Conservation (phyloP, 1,284 basidiomycete species). For the Lentinus polychrous region DNA sequence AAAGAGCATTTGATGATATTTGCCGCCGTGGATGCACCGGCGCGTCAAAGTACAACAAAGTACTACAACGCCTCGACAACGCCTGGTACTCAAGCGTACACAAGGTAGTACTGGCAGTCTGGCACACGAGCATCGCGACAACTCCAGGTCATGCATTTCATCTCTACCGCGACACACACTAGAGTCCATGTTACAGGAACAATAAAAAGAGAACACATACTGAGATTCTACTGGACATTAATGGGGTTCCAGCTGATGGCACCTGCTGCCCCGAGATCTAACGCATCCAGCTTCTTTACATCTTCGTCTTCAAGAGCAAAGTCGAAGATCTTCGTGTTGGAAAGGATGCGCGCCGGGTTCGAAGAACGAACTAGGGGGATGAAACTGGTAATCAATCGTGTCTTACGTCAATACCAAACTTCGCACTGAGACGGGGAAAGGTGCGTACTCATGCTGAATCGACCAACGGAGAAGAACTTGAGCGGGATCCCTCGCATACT, state of each 20-base stretch:
- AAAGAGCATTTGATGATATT: no score
- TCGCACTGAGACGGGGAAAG: background rate
- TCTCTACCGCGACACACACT: no score
- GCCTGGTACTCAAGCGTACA: no score
- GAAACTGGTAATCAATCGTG: slow-evolving; percentile 24
- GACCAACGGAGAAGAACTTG: slow-evolving; percentile 68
- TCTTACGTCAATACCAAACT: background rate
- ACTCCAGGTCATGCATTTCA: no score
- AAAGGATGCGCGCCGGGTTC: slow-evolving; percentile 37
- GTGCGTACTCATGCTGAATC: slow-evolving; percentile 40
- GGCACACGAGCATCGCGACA: no score
- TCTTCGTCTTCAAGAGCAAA: slow-evolving; percentile 46
- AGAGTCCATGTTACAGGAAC: no score
- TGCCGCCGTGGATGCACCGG: no score
- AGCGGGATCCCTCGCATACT: slow-evolving; percentile 42
- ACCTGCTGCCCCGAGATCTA: slow-evolving; percentile 41
- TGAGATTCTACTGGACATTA: slow-evolving; percentile 20
- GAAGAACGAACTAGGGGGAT: slow-evolving; percentile 48
- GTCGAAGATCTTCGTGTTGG: slow-evolving; percentile 47
- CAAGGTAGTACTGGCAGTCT: no score
- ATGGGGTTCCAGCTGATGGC: slow-evolving; percentile 47
- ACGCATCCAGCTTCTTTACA: slow-evolving; percentile 38
- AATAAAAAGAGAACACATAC: no score
- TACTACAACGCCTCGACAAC: no score
- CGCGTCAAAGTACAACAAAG: no score